phyloP scores from a whole-genome alignment of 225 moss, liverwort and hornwort genomes.

The Pseudoscleropodium purum region DNA sequence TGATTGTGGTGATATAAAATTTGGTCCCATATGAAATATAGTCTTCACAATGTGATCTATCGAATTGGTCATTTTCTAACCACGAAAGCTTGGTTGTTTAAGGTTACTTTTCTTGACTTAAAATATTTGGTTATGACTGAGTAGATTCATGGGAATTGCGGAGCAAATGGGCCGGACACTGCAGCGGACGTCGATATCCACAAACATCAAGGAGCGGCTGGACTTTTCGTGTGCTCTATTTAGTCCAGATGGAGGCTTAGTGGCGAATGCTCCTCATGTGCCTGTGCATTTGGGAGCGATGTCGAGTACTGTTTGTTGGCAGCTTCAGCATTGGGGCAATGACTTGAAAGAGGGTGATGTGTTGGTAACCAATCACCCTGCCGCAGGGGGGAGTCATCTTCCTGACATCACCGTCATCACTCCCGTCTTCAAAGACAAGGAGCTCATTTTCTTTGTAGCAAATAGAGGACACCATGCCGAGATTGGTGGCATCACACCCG shows the following conservation, averaged over 20 bases:
- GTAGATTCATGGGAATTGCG: slow-evolving; percentile 97
- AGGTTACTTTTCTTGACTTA: neutral
- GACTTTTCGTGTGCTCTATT: slow-evolving; percentile 98
- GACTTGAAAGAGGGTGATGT: slow-evolving; percentile 86
- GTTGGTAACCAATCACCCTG: slow-evolving; percentile 91
- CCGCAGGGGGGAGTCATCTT: slow-evolving; percentile 91
- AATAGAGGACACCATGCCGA: slow-evolving; percentile 99
- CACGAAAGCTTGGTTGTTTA: neutral
- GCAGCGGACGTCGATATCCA: slow-evolving; percentile 98
- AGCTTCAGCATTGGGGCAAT: slow-evolving; percentile 67
- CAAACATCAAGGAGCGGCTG: slow-evolving; percentile 94
- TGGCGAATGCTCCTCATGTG: slow-evolving; percentile 97
- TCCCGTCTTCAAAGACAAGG: slow-evolving; percentile 64
- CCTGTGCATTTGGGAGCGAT: slow-evolving; percentile 98
- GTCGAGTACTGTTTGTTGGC: slow-evolving; percentile 97
- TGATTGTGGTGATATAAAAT: neutral
- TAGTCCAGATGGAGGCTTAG: slow-evolving; percentile 88
- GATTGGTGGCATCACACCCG: slow-evolving; percentile 95
- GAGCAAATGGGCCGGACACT: slow-evolving; percentile 99
- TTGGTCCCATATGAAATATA: neutral
- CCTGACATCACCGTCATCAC: slow-evolving; percentile 98
- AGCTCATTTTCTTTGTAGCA: slow-evolving; percentile 87
- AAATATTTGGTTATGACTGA: neutral
- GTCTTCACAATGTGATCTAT: neutral
- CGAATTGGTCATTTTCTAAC: neutral